Base-by-base conservation (phyloP, 2,329 filamentous ascomycete genomes). In the Sclerotinia trifoliorum region DNA sequence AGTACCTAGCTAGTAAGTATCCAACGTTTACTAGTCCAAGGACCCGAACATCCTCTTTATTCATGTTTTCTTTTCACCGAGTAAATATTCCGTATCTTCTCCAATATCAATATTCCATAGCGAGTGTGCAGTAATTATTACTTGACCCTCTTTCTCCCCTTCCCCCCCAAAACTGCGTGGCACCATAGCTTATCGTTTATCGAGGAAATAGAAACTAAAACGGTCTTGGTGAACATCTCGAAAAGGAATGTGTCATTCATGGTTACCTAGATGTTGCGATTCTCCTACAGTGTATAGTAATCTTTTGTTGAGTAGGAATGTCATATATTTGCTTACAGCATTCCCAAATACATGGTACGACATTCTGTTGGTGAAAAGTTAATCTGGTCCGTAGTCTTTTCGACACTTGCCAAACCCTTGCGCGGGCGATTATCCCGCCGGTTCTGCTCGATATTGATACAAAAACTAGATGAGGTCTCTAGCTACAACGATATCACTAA, bases 341-440 rank as follows among this genome's bases (percentile, higher is more conserved):
- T 62, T 62, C 58, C 58, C 29, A 35, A 56, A 56, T 56, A 32
- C 10, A 57, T 57, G 55, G 32, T 32, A 61, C 48, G 44, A 35
- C 29, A 19, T 49, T 62, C 24, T n/a, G 19, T 29, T 2, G 57
- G 32, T 42, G 35, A 24, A 26, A 46, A 48, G 7, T 60, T 8
- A 35, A 32, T 49, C 35, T 32, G 44, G 24, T 21, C 44, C 57
- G 24, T 26, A 39, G 35, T 39, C 35, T n/a, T 29, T 29, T 42
- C 13, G 39, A 42, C 39, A 17, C 15, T 17, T 17, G 5, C 15
- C 13, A 42, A 17, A 42, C 5, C 39, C 39, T 5, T 15, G 39
- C 5, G 39, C 39, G 39, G 39, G 5, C 5, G 15, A 42, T 17
- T 42, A 42, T 42, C 15, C 15, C 15, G 15, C 39, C 39, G 39